phyloP scores from a whole-genome alignment of 2,329 filamentous ascomycete species.

The Aspergillus brunneoviolaceus region DNA sequence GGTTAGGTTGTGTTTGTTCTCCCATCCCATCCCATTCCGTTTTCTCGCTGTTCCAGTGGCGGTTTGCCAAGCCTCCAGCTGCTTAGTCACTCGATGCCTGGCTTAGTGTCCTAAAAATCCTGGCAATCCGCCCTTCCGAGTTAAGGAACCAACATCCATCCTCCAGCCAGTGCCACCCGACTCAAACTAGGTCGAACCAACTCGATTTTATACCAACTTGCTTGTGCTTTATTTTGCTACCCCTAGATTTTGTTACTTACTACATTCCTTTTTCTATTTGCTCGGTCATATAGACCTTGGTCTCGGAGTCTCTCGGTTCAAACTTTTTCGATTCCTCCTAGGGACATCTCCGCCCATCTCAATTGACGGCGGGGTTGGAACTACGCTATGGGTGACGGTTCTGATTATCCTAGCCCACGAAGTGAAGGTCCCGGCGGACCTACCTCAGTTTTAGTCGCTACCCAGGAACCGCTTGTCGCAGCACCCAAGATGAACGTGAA shows the following conservation, averaged over 20 bases:
- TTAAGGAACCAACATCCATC: slow-evolving; percentile 18
- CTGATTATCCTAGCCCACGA: slow-evolving; percentile 46
- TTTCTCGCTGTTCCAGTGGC: slow-evolving; percentile 16
- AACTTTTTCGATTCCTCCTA: slow-evolving; percentile 13
- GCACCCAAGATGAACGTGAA: slow-evolving; percentile 40
- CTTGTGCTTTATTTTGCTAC: neutral
- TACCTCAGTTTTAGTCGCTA: slow-evolving; percentile 35
- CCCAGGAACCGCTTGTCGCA: slow-evolving; percentile 34
- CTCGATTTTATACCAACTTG: slow-evolving; percentile 10
- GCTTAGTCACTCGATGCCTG: slow-evolving; percentile 23
- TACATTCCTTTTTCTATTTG: neutral
- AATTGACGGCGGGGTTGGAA: slow-evolving; percentile 32
- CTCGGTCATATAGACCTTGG: neutral
- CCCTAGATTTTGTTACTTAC: neutral
- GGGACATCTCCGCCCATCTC: slow-evolving; percentile 21
- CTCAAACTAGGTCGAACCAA: slow-evolving; percentile 9
- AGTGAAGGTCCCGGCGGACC: slow-evolving; percentile 42
- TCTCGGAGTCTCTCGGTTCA: neutral
- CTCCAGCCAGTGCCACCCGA: slow-evolving; percentile 11
- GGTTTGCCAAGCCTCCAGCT: slow-evolving; percentile 17
- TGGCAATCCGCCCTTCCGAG: slow-evolving; percentile 23
- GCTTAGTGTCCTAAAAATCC: slow-evolving; percentile 31
- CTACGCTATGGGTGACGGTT: slow-evolving; percentile 42
- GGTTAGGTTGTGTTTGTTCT: neutral
- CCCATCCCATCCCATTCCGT: neutral